Base-by-base conservation (phyloP, 1,284 basidiomycete species). In the Puccinia polysora region DNA sequence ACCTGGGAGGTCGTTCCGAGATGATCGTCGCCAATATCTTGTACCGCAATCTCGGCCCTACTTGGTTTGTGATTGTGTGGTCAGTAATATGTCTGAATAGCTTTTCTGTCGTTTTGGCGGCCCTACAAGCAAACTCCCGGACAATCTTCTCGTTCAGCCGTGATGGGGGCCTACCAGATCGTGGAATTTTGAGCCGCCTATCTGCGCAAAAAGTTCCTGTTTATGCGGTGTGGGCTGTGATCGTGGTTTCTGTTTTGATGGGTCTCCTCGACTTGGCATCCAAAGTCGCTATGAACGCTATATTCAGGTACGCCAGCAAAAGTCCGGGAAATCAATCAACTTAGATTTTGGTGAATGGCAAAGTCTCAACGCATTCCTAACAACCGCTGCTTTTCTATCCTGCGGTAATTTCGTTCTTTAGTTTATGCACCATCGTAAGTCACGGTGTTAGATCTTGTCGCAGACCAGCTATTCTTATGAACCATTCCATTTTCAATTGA, bases 91-190 rank as follows among this genome's bases (percentile, higher is more conserved):
- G 60, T 38, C 20, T 72, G 18, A 72, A 79, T 18, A 79, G 80
- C 50, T 81, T 79, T 74, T 78, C 78, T 43, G 79, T 81, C 73
- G 79, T 81, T 53, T 78, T 78, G 40, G 84, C 84, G 4, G 84
- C 88, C 28, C 83, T 91, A 3, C 93, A 96, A 80, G 92, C 92
- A 10, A 87, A 87, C 71, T 91, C 91, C 4, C 85, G 92, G 59
- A 89, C 90, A 0, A 83, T 94, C 52, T 95, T 91, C 77, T 93
- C 93, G 3, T 91, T 97, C 82, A 89, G 88, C 77, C 88, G 91
- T 72, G 91, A 93, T 78, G 77, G 76, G 83, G 88, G 86, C 52
- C 84, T 93, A 49, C 91, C 91, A 4, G 92, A 96, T 79, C 79
- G 84, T 25, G 89, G 89, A 6, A 86, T 86, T 81, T 91, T 96